Evolutionary conservation across 208 protist species (phyloP).

Genomic region (Wallacemonas sp.): DNA sequence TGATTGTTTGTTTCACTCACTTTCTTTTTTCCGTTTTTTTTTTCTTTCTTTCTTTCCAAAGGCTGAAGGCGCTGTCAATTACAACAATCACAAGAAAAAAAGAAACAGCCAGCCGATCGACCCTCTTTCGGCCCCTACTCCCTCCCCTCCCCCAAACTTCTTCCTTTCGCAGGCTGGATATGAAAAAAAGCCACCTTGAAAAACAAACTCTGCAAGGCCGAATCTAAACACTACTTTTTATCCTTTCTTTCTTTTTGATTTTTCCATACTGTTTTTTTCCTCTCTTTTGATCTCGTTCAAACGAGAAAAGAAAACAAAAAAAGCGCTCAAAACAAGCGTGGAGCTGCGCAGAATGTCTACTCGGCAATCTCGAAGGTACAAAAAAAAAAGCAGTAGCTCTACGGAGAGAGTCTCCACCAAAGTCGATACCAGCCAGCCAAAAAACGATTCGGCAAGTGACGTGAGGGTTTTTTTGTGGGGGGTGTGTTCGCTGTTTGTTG

Average conservation of each 20-base stretch:
- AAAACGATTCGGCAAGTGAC: too few species aligned
- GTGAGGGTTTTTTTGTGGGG: too few species aligned
- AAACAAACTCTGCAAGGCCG: too few species aligned
- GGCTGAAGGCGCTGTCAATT: not conserved
- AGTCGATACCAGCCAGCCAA: too few species aligned
- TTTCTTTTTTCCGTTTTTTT: constrained; percentile 4
- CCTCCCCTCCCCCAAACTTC: too few species aligned
- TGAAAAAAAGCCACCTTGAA: not conserved
- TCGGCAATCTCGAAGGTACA: not conserved
- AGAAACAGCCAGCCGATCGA: not conserved
- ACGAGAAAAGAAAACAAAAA: too few species aligned
- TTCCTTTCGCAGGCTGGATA: not conserved
- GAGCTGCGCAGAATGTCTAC: not conserved
- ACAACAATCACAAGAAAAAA: too few species aligned
- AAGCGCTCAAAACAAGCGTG: too few species aligned
- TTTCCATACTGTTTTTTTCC: not conserved
- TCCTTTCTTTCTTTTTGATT: not conserved
- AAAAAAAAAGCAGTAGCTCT: not conserved
- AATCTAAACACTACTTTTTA: not conserved
- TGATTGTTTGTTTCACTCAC: constrained; percentile 2
- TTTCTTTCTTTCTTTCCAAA: not conserved
- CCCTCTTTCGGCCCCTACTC: too few species aligned
- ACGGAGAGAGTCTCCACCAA: too few species aligned
- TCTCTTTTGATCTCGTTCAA: not conserved
- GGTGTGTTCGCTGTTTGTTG: too few species aligned